A percentile compares a stretch with the other conserved stretches of the same genome.
phyloP scores from a whole-genome alignment of 768 basidiomycete species.

The Trametes elegans region DNA sequence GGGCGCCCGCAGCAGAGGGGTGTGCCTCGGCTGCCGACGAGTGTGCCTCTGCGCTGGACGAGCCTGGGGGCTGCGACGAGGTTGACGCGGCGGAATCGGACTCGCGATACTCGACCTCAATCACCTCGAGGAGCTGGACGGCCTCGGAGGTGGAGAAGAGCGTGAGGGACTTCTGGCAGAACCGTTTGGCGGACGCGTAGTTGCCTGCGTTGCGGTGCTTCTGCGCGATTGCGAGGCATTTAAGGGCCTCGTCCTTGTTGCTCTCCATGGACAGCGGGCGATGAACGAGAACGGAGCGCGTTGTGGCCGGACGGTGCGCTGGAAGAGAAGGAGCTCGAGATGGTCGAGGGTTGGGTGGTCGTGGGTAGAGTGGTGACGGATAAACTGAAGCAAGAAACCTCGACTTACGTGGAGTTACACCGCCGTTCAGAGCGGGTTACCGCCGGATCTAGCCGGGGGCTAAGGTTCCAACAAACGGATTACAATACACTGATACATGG shows the following conservation, averaged over 20 bases:
- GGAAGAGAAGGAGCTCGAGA: background rate
- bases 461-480: too few species aligned
- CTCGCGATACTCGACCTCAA: slow-evolving; percentile 54
- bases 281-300: slow-evolving; percentile 48
- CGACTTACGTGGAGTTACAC: background rate
- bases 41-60: slow-evolving; percentile 33
- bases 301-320: slow-evolving; percentile 69
- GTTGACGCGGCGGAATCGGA: slow-evolving; percentile 35
- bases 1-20: slow-evolving; percentile 70
- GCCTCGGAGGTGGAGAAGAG: slow-evolving; percentile 82
- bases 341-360: background rate
- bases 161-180: slow-evolving; percentile 83
- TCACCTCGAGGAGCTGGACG: slow-evolving; percentile 57
- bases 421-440: too few species aligned
- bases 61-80: slow-evolving; percentile 33
- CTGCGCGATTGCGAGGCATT: slow-evolving; percentile 77
- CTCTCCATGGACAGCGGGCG: slow-evolving; percentile 55
- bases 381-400: background rate
- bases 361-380: slow-evolving; percentile 12
- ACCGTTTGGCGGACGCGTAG: slow-evolving; percentile 76
- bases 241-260: slow-evolving; percentile 88
- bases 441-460: too few species aligned
- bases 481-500: too few species aligned
- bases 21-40: slow-evolving; percentile 62
- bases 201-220: slow-evolving; percentile 73